These are phyloP conservation scores for Dorcoceras hygrometricum DNA, from an alignment of 257 asterid genomes.

Conservation along the genomic window DNA sequence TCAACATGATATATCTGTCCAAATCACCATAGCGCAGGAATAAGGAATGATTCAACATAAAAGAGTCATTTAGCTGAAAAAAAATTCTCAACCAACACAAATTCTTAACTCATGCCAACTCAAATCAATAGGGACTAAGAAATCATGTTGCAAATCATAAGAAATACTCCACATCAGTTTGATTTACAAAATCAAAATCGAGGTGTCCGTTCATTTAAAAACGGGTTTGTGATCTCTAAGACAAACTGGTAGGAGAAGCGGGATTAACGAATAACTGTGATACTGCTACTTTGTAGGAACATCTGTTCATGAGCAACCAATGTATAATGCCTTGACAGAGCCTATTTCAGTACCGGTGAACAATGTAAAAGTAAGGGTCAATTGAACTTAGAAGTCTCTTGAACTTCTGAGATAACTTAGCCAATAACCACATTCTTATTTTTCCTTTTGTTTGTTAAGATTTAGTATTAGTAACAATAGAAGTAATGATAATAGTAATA, in stretches of 20 bases:
- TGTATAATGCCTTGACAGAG: not conserved
- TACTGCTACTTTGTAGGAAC: not conserved
- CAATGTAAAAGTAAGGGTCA: conserved; percentile 14
- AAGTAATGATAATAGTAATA: not conserved
- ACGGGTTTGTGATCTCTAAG: not conserved
- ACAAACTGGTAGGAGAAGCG: conserved; percentile 6
- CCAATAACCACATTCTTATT: not conserved
- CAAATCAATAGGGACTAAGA: not conserved
- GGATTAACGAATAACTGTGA: not conserved
- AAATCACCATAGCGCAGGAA: conserved; percentile 28
- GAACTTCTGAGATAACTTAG: conserved; percentile 18
- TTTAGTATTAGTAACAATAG: not conserved
- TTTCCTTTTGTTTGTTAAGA: not conserved
- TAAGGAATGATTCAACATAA: conserved; percentile 23
- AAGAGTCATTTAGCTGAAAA: conserved; percentile 10
- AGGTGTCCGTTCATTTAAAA: not conserved
- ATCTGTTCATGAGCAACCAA: not conserved
- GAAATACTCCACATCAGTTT: conserved; percentile 6
- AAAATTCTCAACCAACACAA: not conserved
- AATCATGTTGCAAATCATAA: conserved; percentile 3
- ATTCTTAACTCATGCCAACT: not conserved
- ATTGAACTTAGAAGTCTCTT: not conserved
- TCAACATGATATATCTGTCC: conserved; percentile 69
- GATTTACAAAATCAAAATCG: conserved; percentile 3
- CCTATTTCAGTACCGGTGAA: conserved; percentile 2